phyloP scores from a whole-genome alignment of 1,284 basidiomycete genomes.

The Trametes polyzona region DNA sequence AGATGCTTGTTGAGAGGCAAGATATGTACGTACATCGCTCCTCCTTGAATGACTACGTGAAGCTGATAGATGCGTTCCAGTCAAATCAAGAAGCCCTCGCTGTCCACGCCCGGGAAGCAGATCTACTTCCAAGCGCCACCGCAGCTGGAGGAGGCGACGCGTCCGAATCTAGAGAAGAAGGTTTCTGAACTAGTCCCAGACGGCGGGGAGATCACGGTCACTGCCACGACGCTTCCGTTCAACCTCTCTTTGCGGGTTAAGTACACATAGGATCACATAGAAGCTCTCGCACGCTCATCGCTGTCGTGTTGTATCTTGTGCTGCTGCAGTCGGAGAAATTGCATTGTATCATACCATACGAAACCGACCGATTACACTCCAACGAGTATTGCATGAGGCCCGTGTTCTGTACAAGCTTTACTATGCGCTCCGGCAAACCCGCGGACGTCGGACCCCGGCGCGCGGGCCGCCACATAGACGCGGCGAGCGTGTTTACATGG shows the following conservation, averaged over 20 bases:
- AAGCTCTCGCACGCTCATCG: constrained; percentile 4
- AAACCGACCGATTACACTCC: background rate
- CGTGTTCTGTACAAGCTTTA: background rate
- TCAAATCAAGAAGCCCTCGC: constrained; percentile 91
- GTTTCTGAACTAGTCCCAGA: constrained; percentile 79
- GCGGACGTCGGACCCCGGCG: background rate
- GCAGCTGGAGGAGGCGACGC: constrained; percentile 85
- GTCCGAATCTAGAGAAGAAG: constrained; percentile 87
- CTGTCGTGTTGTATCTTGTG: constrained; percentile 16
- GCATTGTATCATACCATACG: background rate
- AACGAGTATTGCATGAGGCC: too few relatives aligned
- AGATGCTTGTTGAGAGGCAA: constrained; percentile 82
- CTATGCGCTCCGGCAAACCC: background rate
- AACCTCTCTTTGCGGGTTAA: constrained; percentile 73
- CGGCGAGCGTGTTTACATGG: background rate
- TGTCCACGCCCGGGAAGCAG: constrained; percentile 69
- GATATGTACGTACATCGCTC: constrained; percentile 69
- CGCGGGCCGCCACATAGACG: too few relatives aligned
- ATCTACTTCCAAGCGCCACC: constrained; percentile 95
- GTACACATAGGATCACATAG: constrained; percentile 50
- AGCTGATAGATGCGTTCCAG: constrained; percentile 44
- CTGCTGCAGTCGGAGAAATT: background rate
- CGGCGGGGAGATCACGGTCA: constrained; percentile 85
- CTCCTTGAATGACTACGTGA: too few relatives aligned
- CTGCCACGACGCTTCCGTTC: constrained; percentile 88